Conservation (phyloP, 352 stramenopile genomes). For the Aphanomyces stellatus region DNA sequence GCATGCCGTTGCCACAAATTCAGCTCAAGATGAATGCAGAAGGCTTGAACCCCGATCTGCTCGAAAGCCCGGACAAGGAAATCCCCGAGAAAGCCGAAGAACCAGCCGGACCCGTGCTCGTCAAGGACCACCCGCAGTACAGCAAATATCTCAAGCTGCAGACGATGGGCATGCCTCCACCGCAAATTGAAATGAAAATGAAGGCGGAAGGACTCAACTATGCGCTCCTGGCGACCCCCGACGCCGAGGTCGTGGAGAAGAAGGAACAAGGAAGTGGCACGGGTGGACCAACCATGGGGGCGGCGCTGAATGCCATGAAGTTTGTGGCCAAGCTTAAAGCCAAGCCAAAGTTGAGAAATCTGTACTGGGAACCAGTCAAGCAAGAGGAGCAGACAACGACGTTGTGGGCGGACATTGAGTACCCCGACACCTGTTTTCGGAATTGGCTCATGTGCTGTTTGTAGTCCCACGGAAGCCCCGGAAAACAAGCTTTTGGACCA, state of each 20-base stretch:
- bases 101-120: slow-evolving; percentile 23
- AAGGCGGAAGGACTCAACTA: slow-evolving; percentile 84
- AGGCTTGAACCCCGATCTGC: slow-evolving; percentile 79
- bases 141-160: slow-evolving; percentile 94
- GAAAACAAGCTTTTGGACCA: slow-evolving; percentile 48
- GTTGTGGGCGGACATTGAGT: slow-evolving; percentile 26
- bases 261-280: background rate
- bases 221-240: slow-evolving; percentile 80
- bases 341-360: slow-evolving; percentile 73
- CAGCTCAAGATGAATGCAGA: slow-evolving; percentile 90
- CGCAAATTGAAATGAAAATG: slow-evolving; percentile 91
- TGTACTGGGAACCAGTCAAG: slow-evolving; percentile 78
- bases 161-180: slow-evolving; percentile 91
- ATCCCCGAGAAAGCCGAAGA: slow-evolving; percentile 34
- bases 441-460: background rate
- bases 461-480: background rate
- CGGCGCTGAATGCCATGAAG: background rate
- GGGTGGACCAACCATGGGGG: background rate
- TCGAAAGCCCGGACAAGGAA: slow-evolving; percentile 80
- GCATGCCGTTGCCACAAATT: slow-evolving; percentile 86
- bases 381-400: slow-evolving; percentile 26
- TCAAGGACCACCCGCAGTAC: slow-evolving; percentile 62
- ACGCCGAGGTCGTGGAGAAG: slow-evolving; percentile 49
- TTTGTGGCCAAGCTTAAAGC: slow-evolving; percentile 22
- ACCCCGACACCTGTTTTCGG: no score